These are phyloP conservation scores for Volvox africanus DNA, from an alignment of 139 green algal genomes.

Conservation along the genomic window DNA sequence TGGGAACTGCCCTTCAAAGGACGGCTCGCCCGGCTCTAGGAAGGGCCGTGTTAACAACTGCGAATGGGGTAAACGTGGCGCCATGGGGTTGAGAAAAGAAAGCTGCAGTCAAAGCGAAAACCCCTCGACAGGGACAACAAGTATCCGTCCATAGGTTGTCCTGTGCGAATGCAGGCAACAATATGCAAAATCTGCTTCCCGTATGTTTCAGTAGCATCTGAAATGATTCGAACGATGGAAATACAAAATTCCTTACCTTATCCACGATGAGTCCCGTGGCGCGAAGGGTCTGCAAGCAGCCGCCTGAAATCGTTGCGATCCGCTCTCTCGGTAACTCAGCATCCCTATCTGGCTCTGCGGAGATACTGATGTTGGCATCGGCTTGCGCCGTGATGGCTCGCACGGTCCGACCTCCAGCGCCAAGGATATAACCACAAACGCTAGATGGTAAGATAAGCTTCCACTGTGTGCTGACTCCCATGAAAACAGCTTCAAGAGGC, in stretches of 20 bases:
- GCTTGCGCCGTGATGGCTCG: constrained; percentile 12
- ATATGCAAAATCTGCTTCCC: too few relatives aligned
- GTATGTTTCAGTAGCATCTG: too few relatives aligned
- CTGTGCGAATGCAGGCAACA: too few relatives aligned
- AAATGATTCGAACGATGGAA: too few relatives aligned
- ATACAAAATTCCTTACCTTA: constrained; percentile 4
- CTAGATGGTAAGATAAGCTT: background rate
- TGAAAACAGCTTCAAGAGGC: background rate
- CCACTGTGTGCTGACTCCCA: background rate
- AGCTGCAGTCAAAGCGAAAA: too few relatives aligned
- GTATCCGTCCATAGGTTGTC: too few relatives aligned
- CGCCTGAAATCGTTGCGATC: constrained; percentile 25
- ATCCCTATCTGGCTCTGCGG: background rate
- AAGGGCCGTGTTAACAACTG: constrained; percentile 17
- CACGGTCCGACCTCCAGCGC: constrained; percentile 4
- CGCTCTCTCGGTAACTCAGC: constrained; percentile 17
- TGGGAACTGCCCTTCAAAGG: constrained; percentile 27
- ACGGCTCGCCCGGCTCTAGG: background rate
- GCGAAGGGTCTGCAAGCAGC: constrained; percentile 11
- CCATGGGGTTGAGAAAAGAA: too few relatives aligned
- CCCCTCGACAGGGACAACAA: too few relatives aligned
- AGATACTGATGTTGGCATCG: constrained; percentile 9
- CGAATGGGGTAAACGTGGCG: too few relatives aligned
- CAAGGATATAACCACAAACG: constrained; percentile 32
- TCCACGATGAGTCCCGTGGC: constrained; percentile 20